These are phyloP conservation scores for Rhododendron ovatum DNA, from an alignment of 148 eudicot species.

Conservation along the genomic window DNA sequence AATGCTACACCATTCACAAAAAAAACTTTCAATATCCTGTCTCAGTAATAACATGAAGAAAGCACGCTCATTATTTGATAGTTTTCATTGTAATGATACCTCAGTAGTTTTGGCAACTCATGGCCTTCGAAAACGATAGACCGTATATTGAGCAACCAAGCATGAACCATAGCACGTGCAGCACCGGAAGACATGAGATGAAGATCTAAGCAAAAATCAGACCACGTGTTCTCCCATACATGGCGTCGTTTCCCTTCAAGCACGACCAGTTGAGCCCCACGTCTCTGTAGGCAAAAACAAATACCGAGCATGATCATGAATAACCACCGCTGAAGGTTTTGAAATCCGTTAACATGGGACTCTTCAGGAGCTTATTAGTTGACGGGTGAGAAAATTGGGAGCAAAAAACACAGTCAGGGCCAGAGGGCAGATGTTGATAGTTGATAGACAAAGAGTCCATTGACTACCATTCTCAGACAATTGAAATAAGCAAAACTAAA, in stretches of 20 bases:
- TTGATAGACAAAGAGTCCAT: neutral
- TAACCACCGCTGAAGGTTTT: neutral
- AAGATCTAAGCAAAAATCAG: constrained; percentile 48
- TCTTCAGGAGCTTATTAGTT: neutral
- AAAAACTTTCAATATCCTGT: neutral
- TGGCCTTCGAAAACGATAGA: constrained; percentile 69
- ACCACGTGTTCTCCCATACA: constrained; percentile 89
- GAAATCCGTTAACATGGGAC: neutral
- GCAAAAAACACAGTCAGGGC: neutral
- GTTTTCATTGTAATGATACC: neutral
- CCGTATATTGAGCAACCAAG: constrained; percentile 72
- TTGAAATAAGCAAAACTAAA: neutral
- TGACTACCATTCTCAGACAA: neutral
- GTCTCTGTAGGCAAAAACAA: constrained; percentile 40
- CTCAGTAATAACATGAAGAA: neutral
- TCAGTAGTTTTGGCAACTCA: constrained; percentile 20
- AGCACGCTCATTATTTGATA: neutral
- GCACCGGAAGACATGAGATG: constrained; percentile 96
- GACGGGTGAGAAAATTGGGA: neutral
- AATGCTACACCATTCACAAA: constrained; percentile 50
- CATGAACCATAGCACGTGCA: constrained; percentile 81
- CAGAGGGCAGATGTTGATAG: neutral
- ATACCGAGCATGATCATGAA: neutral
- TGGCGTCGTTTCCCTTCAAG: constrained; percentile 83
- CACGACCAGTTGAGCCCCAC: constrained; percentile 85